phyloP scores from a whole-genome alignment of 225 moss, liverwort and hornwort genomes.

The Takakia lepidozioides region DNA sequence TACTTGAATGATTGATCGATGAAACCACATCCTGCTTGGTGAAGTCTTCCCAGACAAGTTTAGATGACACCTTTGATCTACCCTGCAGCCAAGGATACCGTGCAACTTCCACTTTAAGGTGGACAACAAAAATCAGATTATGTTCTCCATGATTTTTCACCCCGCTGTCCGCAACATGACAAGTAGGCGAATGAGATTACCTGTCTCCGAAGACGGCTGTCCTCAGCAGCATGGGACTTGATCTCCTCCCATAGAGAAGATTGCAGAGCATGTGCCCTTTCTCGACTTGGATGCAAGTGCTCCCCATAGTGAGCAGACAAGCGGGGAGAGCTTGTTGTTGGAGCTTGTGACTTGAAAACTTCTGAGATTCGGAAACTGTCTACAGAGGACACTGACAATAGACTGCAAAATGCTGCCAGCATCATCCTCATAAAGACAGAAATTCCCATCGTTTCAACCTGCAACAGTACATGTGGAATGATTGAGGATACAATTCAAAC shows the following conservation, averaged over 20 bases:
- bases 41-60: no score
- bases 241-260: constrained; percentile 39
- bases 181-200: constrained; percentile 1
- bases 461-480: no score
- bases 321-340: constrained; percentile 4
- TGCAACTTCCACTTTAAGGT: neutral
- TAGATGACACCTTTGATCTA: no score
- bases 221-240: constrained; percentile 23
- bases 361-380: constrained; percentile 20
- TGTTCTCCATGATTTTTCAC: neutral
- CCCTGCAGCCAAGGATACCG: no score
- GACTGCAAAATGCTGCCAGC: constrained; percentile 18
- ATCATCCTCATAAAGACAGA: constrained; percentile 1
- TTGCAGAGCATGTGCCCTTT: constrained; percentile 21
- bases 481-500: no score
- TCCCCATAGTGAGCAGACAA: constrained; percentile 11
- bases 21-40: no score
- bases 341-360: constrained; percentile 11
- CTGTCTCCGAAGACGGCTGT: constrained; percentile 40
- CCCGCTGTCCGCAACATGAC: neutral
- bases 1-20: no score
- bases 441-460: constrained; percentile 28
- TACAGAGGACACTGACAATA: constrained; percentile 14
- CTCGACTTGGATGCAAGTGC: constrained; percentile 28
- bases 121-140: neutral